Evolutionary conservation across 1,284 basidiomycete species (phyloP), one percentile per base, ranked within the genome.

Genomic region (Ceratobasidium sp.): DNA sequence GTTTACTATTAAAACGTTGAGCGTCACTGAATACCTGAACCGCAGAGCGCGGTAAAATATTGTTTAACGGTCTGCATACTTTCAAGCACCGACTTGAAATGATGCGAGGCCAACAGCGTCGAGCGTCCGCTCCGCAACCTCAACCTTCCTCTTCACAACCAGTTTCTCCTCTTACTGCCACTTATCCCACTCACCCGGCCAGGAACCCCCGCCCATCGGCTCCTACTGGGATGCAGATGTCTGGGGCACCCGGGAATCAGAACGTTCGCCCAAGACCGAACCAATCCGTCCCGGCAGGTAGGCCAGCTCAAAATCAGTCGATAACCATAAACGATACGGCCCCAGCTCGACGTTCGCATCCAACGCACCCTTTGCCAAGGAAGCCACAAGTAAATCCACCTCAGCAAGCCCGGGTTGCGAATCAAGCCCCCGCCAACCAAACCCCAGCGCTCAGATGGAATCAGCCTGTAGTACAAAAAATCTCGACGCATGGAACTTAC

Each of bases 1-100:
- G 17, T 29, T 22, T 22, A 31, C 5, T 41, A 41, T 27, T 14
- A 31, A 24, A 41, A 24, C 14, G 22, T 27, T 19, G 24, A 11
- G 7, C 27, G 45, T 60, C n/a, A 27, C 22, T n/a, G 9, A 63
- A 24, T 4, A 48, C 29, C 19, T 17, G 7, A 2, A 41, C 22
- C 51, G 36, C 17, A 72, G 69, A 60, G 11, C 22, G 69, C 51
- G 69, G 69, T 4, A 59, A 24, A 44, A 27, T 72, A 44, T 33
- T 72, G 9, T 62, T 47, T 36, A 62, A 59, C n/a, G 69, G 69
- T 2, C 57, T 72, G 8, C 53, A 59, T 41, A 62, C 29, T 41
- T 72, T 72, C 33, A 47, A 19, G 4, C 44, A 47, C 41, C 44
- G 69, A 29, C 57, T 72, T 31, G 47, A 62, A 9, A 48, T 45